These are phyloP conservation scores for Gaeumannomyces sp. DNA, from an alignment of 2,329 filamentous ascomycete genomes.

Conservation along the genomic window DNA sequence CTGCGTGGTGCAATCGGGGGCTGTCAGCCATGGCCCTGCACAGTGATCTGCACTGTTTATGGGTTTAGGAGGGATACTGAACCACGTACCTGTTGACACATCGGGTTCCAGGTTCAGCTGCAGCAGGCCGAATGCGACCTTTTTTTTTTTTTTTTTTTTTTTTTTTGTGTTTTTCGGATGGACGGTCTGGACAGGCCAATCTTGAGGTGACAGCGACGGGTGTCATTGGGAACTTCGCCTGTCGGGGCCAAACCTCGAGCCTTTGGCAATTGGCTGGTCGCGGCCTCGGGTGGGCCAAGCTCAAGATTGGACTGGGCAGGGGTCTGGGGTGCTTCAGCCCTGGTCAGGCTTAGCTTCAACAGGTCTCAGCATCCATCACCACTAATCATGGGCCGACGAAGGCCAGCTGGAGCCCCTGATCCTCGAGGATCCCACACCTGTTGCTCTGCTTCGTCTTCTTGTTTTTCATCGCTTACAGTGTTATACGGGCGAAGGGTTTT, in stretches of 20 bases:
- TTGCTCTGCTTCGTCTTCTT: slow-evolving; percentile 4
- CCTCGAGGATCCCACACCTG: neutral
- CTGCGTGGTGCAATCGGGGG: too few species aligned
- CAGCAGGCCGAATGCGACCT: neutral
- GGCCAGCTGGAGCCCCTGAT: neutral
- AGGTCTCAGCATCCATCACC: neutral
- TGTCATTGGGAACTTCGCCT: neutral
- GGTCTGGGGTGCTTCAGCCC: neutral
- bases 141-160: neutral
- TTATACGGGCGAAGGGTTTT: neutral
- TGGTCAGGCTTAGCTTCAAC: neutral
- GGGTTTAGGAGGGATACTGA: neutral
- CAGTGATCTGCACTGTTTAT: neutral
- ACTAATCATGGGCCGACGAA: neutral
- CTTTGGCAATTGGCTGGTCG: neutral
- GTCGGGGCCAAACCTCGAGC: neutral
- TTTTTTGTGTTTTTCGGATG: neutral
- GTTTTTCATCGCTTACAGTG: neutral
- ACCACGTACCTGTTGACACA: neutral
- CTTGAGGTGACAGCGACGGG: neutral
- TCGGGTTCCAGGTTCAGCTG: neutral
- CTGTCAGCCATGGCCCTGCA: neutral
- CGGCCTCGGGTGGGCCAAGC: neutral
- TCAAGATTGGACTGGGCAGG: neutral
- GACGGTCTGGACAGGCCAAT: neutral